phyloP scores from a whole-genome alignment of 257 asterid species.

The Solanum rostratum region DNA sequence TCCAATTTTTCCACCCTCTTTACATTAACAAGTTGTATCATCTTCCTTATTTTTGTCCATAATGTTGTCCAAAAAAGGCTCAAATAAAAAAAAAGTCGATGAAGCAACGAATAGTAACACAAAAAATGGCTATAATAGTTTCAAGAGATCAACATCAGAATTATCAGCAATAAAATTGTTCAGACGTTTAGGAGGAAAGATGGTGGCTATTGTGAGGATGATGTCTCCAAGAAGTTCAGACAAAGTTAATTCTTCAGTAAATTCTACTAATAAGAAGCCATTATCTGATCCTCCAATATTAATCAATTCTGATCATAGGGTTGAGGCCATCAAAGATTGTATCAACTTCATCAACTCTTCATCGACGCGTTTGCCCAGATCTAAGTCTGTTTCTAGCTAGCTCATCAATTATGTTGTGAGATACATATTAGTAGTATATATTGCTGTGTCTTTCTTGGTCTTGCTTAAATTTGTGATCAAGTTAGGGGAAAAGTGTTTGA shows the following conservation, averaged over 20 bases:
- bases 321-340: slow-evolving; percentile 38
- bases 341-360: slow-evolving; percentile 36
- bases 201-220: slow-evolving; percentile 7
- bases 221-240: slow-evolving; percentile 14
- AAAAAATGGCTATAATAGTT: background rate
- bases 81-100: background rate
- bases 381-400: slow-evolving; percentile 18
- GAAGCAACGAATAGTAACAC: background rate
- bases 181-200: slow-evolving; percentile 15
- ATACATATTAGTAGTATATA: background rate
- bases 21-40: background rate
- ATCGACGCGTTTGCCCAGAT: slow-evolving; percentile 27
- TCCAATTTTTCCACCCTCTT: too few relatives aligned
- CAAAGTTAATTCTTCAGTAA: slow-evolving; percentile 21
- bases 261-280: background rate
- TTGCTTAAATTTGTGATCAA: background rate
- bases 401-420: background rate
- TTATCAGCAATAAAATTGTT: slow-evolving; percentile 13
- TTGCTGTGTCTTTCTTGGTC: background rate
- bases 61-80: background rate
- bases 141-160: slow-evolving; percentile 9
- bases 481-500: background rate
- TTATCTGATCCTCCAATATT: slow-evolving; percentile 9
- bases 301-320: slow-evolving; percentile 31
- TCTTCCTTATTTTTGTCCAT: background rate